Conservation (phyloP, 2,329 filamentous ascomycete genomes). For the Chrysosporium queenslandicum region DNA sequence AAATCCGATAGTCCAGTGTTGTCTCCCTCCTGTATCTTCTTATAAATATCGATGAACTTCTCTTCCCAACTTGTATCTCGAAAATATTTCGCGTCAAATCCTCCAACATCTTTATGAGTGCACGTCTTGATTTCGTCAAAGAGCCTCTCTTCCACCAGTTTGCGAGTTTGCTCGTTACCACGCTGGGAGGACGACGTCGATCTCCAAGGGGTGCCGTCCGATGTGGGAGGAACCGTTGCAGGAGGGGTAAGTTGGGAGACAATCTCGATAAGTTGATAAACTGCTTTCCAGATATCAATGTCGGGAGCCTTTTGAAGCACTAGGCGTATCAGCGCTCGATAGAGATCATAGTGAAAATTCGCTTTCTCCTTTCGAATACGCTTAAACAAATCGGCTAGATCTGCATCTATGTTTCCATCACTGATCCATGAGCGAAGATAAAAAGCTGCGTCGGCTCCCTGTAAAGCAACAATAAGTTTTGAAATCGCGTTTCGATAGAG, state of each 20-base stretch:
- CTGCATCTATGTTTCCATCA: constrained; percentile 7
- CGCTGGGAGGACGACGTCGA: constrained; percentile 13
- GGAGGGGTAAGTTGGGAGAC: constrained; percentile 12
- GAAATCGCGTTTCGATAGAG: constrained; percentile 9
- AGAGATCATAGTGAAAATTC: constrained; percentile 12
- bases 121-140: constrained; percentile 18
- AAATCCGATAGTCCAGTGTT: constrained; percentile 13
- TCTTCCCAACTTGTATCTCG: constrained; percentile 17
- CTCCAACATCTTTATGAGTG: constrained; percentile 16
- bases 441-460: constrained; percentile 10
- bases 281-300: constrained; percentile 16
- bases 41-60: constrained; percentile 6
- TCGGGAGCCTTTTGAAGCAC: constrained; percentile 15
- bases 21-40: neutral
- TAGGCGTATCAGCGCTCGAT: constrained; percentile 14
- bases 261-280: constrained; percentile 12
- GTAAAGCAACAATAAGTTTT: constrained; percentile 9
- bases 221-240: constrained; percentile 9
- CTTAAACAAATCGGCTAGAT: constrained; percentile 10
- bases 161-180: constrained; percentile 18
- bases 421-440: constrained; percentile 10
- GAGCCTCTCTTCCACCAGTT: constrained; percentile 16
- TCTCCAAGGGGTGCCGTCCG: constrained; percentile 12
- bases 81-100: constrained; percentile 21
- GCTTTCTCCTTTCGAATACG: neutral